These are phyloP conservation scores for Botrytis sinoallii DNA, from an alignment of 2,329 filamentous ascomycete species.

Conservation along the genomic window DNA sequence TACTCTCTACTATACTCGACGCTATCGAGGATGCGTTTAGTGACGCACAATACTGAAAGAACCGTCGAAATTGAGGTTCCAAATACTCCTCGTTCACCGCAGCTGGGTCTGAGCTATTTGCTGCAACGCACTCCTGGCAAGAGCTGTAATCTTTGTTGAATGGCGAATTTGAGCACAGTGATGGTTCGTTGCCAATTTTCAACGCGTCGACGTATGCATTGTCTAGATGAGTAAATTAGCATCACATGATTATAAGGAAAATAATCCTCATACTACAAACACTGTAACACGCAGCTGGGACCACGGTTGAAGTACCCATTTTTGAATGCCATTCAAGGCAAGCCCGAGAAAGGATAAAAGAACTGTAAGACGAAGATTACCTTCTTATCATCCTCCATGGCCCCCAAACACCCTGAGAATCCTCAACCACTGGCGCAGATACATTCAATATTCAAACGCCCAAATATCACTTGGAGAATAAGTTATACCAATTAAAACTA, in stretches of 20 bases:
- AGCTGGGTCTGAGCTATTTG: neutral
- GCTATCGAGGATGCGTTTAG: neutral
- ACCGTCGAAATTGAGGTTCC: neutral
- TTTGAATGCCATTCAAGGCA: neutral
- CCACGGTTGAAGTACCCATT: rapidly evolving
- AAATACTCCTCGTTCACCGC: neutral
- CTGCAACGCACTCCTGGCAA: neutral
- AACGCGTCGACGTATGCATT: neutral
- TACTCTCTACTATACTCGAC: neutral
- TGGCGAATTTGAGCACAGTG: neutral
- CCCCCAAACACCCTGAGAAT: neutral
- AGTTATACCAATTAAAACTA: too few species aligned
- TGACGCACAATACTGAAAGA: neutral
- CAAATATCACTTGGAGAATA: too few species aligned
- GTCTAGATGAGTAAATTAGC: neutral
- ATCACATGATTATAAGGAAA: neutral
- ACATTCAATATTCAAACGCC: too few species aligned
- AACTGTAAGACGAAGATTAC: too few species aligned
- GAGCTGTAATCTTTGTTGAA: neutral
- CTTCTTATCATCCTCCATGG: too few species aligned
- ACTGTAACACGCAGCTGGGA: neutral
- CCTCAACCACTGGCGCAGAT: neutral
- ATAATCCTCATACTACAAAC: neutral
- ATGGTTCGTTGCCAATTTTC: neutral
- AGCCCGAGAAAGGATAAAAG: neutral